phyloP scores from a whole-genome alignment of 202 grass and related monocot species.

The Alloteropsis angusta region DNA sequence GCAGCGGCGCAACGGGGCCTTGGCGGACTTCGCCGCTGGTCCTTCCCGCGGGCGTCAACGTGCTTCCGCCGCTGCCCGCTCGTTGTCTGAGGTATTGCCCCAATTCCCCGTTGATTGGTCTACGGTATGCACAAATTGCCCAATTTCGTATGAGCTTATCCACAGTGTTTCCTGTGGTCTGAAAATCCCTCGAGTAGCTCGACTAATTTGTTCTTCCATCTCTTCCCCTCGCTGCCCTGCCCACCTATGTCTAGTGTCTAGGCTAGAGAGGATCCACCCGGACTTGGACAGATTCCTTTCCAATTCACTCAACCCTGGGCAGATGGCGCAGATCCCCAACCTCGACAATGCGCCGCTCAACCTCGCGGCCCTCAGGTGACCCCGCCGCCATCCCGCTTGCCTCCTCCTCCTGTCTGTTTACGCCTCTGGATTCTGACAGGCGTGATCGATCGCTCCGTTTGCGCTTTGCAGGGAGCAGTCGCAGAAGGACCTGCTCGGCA shows the following conservation, averaged over 20 bases:
- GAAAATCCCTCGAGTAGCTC: not conserved
- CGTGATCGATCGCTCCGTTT: not conserved
- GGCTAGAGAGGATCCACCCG: not conserved
- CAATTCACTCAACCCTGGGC: not conserved
- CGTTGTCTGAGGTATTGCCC: not conserved
- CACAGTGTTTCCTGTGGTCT: not conserved
- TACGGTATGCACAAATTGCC: not conserved
- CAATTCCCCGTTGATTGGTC: not conserved
- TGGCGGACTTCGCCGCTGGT: not conserved
- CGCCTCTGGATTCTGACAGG: not conserved
- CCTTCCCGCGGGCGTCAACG: not conserved
- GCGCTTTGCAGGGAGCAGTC: constrained; percentile 66
- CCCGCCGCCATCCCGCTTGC: not conserved
- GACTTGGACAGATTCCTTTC: not conserved
- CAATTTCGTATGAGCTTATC: not conserved
- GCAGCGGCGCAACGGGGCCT: too few relatives aligned
- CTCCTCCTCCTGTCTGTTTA: not conserved
- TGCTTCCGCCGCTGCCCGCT: not conserved
- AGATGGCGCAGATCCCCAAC: constrained; percentile 89
- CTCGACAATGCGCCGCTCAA: constrained; percentile 81
- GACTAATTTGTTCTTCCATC: not conserved
- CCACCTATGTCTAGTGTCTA: not conserved
- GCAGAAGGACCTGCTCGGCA: constrained; percentile 69
- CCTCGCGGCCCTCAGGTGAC: constrained; percentile 58
- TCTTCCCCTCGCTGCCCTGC: not conserved